Percentiles rank a stretch among this genome's conserved stretches.
Conservation (phyloP, 2,329 filamentous ascomycete species). For the Microcera coccophila region DNA sequence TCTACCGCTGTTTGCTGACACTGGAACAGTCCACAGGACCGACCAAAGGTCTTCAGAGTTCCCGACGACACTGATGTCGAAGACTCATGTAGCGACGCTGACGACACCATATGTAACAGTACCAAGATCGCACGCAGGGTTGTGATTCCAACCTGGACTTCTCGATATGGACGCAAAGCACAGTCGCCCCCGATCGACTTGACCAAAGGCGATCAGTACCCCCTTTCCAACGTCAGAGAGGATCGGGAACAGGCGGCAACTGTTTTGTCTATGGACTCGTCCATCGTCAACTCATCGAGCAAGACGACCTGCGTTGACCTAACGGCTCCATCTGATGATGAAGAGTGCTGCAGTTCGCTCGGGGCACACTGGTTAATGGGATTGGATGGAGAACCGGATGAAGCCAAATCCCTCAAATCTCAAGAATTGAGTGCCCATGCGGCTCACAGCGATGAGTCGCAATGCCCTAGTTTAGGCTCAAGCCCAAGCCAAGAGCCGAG, state of each 20-base stretch:
- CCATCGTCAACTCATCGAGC: not conserved
- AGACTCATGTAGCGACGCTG: constrained; percentile 26
- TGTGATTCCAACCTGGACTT: constrained; percentile 24
- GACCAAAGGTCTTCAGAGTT: constrained; percentile 36
- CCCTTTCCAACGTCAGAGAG: constrained; percentile 11
- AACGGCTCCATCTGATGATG: constrained; percentile 1
- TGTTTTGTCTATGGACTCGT: not conserved
- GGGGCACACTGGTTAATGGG: constrained; percentile 3
- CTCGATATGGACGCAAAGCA: not conserved
- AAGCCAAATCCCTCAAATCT: constrained; percentile 9
- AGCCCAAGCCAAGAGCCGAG: not conserved
- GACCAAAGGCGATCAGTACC: constrained; percentile 18
- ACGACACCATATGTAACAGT: constrained; percentile 24
- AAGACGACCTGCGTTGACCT: constrained; percentile 5
- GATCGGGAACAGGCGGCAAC: constrained; percentile 7
- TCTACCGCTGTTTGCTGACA: constrained; percentile 12
- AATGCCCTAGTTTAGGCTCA: constrained; percentile 1
- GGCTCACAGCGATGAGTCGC: constrained; percentile 10
- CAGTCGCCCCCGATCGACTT: constrained; percentile 20
- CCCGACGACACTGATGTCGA: constrained; percentile 40
- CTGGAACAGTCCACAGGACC: constrained; percentile 22
- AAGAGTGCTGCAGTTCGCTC: constrained; percentile 5
- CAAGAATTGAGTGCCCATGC: constrained; percentile 18
- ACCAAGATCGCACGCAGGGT: constrained; percentile 25
- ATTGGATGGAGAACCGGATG: constrained; percentile 8